Conservation (phyloP, 768 basidiomycete species). For the Boletus patriciae region DNA sequence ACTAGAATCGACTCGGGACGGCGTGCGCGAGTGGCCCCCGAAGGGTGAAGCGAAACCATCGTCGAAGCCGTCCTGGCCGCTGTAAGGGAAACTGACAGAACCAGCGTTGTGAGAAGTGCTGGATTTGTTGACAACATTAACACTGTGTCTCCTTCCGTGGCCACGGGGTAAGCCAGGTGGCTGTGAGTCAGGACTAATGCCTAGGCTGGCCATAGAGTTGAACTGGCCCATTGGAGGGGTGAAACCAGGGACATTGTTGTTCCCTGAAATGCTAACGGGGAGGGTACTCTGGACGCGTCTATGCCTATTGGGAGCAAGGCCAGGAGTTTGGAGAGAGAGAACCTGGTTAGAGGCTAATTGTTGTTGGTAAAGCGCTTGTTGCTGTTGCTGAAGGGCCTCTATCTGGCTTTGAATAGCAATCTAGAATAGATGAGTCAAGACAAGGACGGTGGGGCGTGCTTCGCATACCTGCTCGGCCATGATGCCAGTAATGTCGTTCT, state of each 20-base stretch:
- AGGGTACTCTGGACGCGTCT: slow-evolving; percentile 86
- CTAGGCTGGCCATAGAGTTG: slow-evolving; percentile 49
- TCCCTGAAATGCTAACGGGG: slow-evolving; percentile 54
- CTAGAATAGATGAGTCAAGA: slow-evolving; percentile 38
- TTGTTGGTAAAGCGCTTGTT: slow-evolving; percentile 86
- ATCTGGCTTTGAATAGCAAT: slow-evolving; percentile 90
- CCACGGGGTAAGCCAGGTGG: slow-evolving; percentile 70
- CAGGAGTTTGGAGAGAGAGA: slow-evolving; percentile 74
- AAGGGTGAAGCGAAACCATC: slow-evolving; percentile 72
- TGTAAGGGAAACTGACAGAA: slow-evolving; percentile 52
- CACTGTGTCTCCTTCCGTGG: slow-evolving; percentile 87
- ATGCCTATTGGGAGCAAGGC: slow-evolving; percentile 70
- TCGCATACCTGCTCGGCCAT: slow-evolving; percentile 89
- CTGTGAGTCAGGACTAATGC: slow-evolving; percentile 65
- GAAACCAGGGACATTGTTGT: slow-evolving; percentile 37
- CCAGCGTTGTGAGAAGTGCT: slow-evolving; percentile 45
- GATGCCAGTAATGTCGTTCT: slow-evolving; percentile 79
- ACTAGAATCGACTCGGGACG: slow-evolving; percentile 75
- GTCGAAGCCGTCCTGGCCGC: slow-evolving; percentile 67
- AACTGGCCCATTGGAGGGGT: slow-evolving; percentile 62
- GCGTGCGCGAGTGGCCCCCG: slow-evolving; percentile 72
- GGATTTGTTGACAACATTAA: slow-evolving; percentile 85
- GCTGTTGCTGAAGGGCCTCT: slow-evolving; percentile 86
- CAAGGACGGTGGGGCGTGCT: background rate
- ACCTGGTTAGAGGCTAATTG: slow-evolving; percentile 88